These are phyloP conservation scores for Arabidopsis suecica DNA, from an alignment of 345 rosid species.

Conservation along the genomic window DNA sequence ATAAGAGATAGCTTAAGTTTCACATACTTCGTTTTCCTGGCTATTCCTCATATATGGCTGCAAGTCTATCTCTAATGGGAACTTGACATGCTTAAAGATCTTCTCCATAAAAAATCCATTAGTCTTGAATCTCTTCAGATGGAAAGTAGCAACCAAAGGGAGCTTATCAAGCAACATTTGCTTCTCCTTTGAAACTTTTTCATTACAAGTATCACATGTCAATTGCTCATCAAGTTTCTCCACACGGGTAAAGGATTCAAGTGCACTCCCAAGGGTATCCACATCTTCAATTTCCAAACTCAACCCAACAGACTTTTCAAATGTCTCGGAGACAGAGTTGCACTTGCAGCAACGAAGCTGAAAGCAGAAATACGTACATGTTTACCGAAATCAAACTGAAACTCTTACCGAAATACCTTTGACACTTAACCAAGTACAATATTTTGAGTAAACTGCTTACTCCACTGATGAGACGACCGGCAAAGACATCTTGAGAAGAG, in stretches of 20 bases:
- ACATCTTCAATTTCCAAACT: constrained; percentile 83
- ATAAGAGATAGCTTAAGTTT: constrained; percentile 15
- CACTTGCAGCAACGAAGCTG: constrained; percentile 83
- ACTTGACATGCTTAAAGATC: constrained; percentile 70
- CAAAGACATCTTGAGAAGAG: constrained; percentile 54
- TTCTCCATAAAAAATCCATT: constrained; percentile 71
- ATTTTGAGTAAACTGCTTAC: constrained; percentile 47
- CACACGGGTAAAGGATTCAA: constrained; percentile 76
- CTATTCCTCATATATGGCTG: constrained; percentile 56
- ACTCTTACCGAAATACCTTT: background rate
- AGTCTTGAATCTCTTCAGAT: constrained; percentile 87
- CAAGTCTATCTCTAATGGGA: constrained; percentile 86
- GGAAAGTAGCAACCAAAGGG: constrained; percentile 74
- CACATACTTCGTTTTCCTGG: constrained; percentile 52
- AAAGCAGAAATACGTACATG: constrained; percentile 11
- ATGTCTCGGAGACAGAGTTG: constrained; percentile 59
- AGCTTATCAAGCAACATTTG: constrained; percentile 74
- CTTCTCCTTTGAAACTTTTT: constrained; percentile 71
- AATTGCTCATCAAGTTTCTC: constrained; percentile 75
- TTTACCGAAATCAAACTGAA: background rate
- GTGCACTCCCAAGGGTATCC: constrained; percentile 57
- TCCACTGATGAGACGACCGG: constrained; percentile 74
- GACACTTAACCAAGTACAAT: background rate
- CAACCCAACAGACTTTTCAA: constrained; percentile 65
- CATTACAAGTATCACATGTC: constrained; percentile 72